Percentiles rank a stretch among this genome's conserved stretches.
phyloP scores from a whole-genome alignment of 768 basidiomycete genomes.

The Lactarius vividus region DNA sequence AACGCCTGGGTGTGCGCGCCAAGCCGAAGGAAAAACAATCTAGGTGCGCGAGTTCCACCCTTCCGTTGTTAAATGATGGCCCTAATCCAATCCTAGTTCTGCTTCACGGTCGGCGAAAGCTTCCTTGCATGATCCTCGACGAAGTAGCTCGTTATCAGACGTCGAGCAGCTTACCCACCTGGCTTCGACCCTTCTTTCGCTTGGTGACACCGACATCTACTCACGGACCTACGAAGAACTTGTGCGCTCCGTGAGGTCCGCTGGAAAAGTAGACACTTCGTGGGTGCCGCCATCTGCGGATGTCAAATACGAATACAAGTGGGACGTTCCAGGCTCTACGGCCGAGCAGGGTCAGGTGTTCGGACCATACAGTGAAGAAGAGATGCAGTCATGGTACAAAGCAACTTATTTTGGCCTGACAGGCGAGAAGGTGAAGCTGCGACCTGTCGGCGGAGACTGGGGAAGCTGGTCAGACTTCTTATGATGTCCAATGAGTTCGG shows the following conservation, averaged over 20 bases:
- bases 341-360: slow-evolving; percentile 52
- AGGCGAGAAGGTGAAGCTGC: slow-evolving; percentile 78
- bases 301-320: slow-evolving; percentile 77
- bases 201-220: slow-evolving; percentile 85
- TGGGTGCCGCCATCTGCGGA: slow-evolving; percentile 81
- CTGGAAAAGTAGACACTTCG: slow-evolving; percentile 60
- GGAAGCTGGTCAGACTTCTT: slow-evolving; percentile 62
- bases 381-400: slow-evolving; percentile 76
- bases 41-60: slow-evolving; percentile 25
- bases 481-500: slow-evolving; percentile 5
- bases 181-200: slow-evolving; percentile 83
- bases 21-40: slow-evolving; percentile 42
- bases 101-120: slow-evolving; percentile 15
- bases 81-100: slow-evolving; percentile 10
- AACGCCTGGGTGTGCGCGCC: slow-evolving; percentile 71
- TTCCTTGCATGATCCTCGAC: slow-evolving; percentile 2
- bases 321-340: slow-evolving; percentile 55
- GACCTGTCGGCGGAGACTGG: slow-evolving; percentile 69
- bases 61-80: background rate
- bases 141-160: slow-evolving; percentile 41
- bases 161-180: slow-evolving; percentile 83
- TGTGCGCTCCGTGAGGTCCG: slow-evolving; percentile 68
- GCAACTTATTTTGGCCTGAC: slow-evolving; percentile 76
- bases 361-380: slow-evolving; percentile 79
- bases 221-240: slow-evolving; percentile 83